Evolutionary conservation across 352 stramenopile genomes (phyloP).

Genomic region (Phytophthora litchii): DNA sequence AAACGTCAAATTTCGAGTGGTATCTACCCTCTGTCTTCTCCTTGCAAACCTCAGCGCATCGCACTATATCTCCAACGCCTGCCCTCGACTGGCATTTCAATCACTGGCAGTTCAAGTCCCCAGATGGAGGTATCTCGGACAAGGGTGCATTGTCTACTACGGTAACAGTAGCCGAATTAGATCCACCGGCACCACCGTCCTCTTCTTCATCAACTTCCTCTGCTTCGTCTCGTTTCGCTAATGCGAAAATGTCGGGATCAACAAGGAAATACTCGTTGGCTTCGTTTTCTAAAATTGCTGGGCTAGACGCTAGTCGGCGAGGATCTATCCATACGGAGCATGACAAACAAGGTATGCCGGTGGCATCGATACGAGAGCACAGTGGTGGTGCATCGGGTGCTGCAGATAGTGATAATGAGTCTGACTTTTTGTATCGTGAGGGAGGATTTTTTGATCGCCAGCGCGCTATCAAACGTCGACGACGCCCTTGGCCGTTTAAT

Average conservation of each 20-base stretch:
- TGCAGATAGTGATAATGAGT: conserved; percentile 39
- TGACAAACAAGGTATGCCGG: conserved; percentile 16
- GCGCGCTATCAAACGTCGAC: conserved; percentile 58
- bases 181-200: conserved; percentile 27
- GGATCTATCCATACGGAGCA: conserved; percentile 18
- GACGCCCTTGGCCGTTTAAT: conserved; percentile 64
- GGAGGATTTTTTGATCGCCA: conserved; percentile 85
- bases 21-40: conserved; percentile 80
- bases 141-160: conserved; percentile 12
- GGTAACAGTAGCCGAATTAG: conserved; percentile 18
- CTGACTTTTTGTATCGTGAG: conserved; percentile 79
- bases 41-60: conserved; percentile 62
- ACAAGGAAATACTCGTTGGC: conserved; percentile 62
- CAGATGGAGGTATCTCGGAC: conserved; percentile 26
- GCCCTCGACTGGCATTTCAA: conserved; percentile 85
- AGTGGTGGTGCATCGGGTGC: conserved; percentile 17
- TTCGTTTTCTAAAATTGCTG: conserved; percentile 64
- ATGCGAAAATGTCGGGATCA: conserved; percentile 24
- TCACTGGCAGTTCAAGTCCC: conserved; percentile 51
- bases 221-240: conserved; percentile 37
- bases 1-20: conserved; percentile 72
- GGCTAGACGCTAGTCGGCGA: conserved; percentile 29
- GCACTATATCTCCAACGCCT: conserved; percentile 53
- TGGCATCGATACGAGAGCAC: conserved; percentile 32
- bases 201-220: conserved; percentile 41